Evolutionary conservation across 2,329 filamentous ascomycete genomes (phyloP).

Genomic region (Aspergillus tanneri): DNA sequence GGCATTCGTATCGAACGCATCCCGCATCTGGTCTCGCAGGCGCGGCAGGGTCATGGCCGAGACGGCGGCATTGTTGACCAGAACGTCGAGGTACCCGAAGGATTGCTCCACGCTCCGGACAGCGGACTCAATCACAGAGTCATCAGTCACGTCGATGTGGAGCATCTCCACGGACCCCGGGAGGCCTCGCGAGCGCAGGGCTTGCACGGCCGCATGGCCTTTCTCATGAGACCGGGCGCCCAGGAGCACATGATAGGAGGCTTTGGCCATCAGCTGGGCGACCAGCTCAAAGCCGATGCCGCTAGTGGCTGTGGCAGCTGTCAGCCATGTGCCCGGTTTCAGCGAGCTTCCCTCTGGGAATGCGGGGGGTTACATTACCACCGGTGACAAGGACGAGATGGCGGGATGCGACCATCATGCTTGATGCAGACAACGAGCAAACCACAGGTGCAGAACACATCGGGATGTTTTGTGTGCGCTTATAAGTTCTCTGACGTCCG

Average conservation of each 20-base stretch:
- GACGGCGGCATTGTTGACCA: constrained; percentile 30
- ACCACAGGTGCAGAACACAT: neutral
- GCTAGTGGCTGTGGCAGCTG: constrained; percentile 1
- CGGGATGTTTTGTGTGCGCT: too few species aligned
- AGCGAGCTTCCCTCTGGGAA: neutral
- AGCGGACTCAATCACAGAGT: constrained; percentile 31
- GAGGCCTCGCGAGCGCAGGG: constrained; percentile 28
- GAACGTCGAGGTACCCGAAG: constrained; percentile 26
- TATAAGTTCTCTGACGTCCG: too few species aligned
- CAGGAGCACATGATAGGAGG: constrained; percentile 39
- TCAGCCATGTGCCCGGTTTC: neutral
- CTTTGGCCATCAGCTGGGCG: constrained; percentile 27
- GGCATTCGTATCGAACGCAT: constrained; percentile 38
- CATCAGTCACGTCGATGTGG: constrained; percentile 36
- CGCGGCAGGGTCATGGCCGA: neutral
- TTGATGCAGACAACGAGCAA: neutral
- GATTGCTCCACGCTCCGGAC: constrained; percentile 11
- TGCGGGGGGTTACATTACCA: neutral
- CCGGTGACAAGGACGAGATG: constrained; percentile 6
- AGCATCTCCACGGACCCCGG: constrained; percentile 30
- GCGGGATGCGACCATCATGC: neutral
- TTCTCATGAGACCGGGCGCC: constrained; percentile 34
- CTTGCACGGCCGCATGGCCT: constrained; percentile 30
- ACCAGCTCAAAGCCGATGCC: constrained; percentile 35
- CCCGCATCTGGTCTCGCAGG: constrained; percentile 10